phyloP scores from a whole-genome alignment of 164 flowering plant genomes.

The Sextonia rubra region DNA sequence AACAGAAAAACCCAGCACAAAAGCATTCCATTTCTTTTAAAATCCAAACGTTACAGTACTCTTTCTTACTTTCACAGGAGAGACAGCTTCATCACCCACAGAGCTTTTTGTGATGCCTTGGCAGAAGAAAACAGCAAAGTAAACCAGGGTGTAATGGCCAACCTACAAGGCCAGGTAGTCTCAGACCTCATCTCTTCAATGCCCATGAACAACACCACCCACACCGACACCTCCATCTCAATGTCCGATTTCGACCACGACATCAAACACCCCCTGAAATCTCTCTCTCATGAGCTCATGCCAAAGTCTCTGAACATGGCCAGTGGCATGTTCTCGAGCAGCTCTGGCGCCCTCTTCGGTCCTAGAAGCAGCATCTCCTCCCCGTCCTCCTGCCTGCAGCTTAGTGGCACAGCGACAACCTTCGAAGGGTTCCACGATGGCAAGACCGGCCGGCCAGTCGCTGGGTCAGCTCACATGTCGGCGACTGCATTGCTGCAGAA shows the following conservation, averaged over 20 bases:
- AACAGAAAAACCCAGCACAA: too few relatives aligned
- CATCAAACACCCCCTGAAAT: conserved; percentile 42
- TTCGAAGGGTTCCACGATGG: conserved; percentile 39
- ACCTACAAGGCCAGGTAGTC: conserved; percentile 28
- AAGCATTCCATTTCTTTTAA: too few relatives aligned
- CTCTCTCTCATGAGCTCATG: conserved; percentile 47
- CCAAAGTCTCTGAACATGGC: conserved; percentile 48
- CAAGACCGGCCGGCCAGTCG: conserved; percentile 10
- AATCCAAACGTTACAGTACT: too few relatives aligned
- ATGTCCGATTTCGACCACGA: conserved; percentile 33
- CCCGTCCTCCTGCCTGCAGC: conserved; percentile 55
- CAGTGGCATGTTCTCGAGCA: conserved; percentile 48
- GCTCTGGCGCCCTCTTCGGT: conserved; percentile 45
- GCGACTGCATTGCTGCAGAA: conserved; percentile 56
- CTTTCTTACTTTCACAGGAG: conserved; percentile 29
- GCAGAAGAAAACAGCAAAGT: conserved; percentile 48
- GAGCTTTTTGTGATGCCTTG: conserved; percentile 58
- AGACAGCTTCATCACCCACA: conserved; percentile 58
- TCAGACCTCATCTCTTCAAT: conserved; percentile 23
- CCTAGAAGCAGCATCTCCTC: conserved; percentile 40
- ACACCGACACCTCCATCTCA: conserved; percentile 6
- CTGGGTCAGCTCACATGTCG: conserved; percentile 32
- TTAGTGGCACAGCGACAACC: conserved; percentile 36
- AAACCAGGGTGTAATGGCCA: conserved; percentile 23
- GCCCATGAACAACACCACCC: conserved; percentile 17